Evolutionary conservation across 352 stramenopile genomes (phyloP).

Genomic region (Phytopythium ostracodes): DNA sequence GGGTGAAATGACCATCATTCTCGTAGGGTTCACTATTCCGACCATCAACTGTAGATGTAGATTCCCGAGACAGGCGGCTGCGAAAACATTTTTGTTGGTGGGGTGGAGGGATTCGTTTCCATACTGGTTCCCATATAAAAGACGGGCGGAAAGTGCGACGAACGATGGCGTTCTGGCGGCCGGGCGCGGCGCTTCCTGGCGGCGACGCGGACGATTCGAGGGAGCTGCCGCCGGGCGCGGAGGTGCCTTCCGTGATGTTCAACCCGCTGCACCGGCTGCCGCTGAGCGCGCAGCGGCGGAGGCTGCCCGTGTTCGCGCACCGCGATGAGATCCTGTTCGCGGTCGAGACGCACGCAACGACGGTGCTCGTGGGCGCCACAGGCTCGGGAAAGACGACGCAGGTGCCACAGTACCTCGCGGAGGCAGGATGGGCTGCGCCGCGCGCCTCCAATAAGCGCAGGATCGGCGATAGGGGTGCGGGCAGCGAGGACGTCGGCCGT

Average conservation of each 20-base stretch:
- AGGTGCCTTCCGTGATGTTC: slow-evolving; percentile 43
- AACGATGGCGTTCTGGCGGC: slow-evolving; percentile 66
- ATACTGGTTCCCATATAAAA: not conserved
- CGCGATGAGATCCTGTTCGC: slow-evolving; percentile 88
- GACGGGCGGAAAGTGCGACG: not conserved
- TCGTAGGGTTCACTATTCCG: no score
- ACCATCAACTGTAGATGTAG: no score
- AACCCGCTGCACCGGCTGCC: slow-evolving; percentile 64
- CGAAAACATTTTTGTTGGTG: no score
- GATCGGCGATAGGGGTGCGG: not conserved
- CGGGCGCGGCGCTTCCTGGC: slow-evolving; percentile 35
- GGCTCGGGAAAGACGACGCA: slow-evolving; percentile 93
- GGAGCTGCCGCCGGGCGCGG: slow-evolving; percentile 26
- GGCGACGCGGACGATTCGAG: slow-evolving; percentile 27
- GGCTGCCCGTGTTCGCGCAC: slow-evolving; percentile 87
- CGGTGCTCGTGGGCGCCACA: slow-evolving; percentile 92
- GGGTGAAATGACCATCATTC: no score
- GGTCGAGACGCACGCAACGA: slow-evolving; percentile 83
- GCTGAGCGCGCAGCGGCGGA: slow-evolving; percentile 48
- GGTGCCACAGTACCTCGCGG: slow-evolving; percentile 89
- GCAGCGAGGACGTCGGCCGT: slow-evolving; percentile 13
- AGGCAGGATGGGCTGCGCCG: slow-evolving; percentile 81
- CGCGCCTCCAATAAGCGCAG: slow-evolving; percentile 4
- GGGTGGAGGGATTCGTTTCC: not conserved
- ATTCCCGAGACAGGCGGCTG: no score